A percentile compares a stretch with the other conserved stretches of the same genome.
phyloP scores from a whole-genome alignment of 768 basidiomycete genomes.

The Pisolithus orientalis region DNA sequence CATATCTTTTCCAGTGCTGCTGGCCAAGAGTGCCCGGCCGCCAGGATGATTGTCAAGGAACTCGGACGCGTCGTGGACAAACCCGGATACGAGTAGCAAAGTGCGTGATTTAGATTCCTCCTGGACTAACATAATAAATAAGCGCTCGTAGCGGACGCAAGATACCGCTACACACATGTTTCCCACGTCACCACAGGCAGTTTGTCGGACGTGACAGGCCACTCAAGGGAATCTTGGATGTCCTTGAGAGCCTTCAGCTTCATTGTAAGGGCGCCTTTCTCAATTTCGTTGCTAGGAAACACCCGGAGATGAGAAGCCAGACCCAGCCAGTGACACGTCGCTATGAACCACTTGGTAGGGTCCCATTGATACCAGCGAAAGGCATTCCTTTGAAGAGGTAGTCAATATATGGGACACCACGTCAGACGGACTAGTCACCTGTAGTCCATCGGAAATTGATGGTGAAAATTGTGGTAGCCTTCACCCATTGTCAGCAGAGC shows the following conservation, averaged over 20 bases:
- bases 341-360: slow-evolving; percentile 80
- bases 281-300: slow-evolving; percentile 86
- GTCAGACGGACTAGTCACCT: slow-evolving; percentile 7
- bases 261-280: slow-evolving; percentile 79
- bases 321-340: slow-evolving; percentile 49
- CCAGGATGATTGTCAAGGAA: slow-evolving; percentile 81
- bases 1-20: slow-evolving; percentile 72
- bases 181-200: slow-evolving; percentile 82
- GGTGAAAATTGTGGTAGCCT: slow-evolving; percentile 73
- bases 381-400: slow-evolving; percentile 47
- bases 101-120: slow-evolving; percentile 58
- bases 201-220: slow-evolving; percentile 52
- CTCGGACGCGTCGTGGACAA: slow-evolving; percentile 76
- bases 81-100: slow-evolving; percentile 74
- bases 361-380: slow-evolving; percentile 68
- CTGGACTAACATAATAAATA: slow-evolving; percentile 41
- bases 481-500: slow-evolving; percentile 75
- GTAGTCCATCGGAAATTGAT: slow-evolving; percentile 81
- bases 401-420: background rate
- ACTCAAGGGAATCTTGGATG: slow-evolving; percentile 54
- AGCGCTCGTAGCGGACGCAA: background rate
- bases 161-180: slow-evolving; percentile 45
- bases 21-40: slow-evolving; percentile 52
- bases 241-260: slow-evolving; percentile 66
- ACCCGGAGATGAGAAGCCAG: slow-evolving; percentile 76